Base-by-base conservation (phyloP, 257 asterid species). In the Penstemon davidsonii region DNA sequence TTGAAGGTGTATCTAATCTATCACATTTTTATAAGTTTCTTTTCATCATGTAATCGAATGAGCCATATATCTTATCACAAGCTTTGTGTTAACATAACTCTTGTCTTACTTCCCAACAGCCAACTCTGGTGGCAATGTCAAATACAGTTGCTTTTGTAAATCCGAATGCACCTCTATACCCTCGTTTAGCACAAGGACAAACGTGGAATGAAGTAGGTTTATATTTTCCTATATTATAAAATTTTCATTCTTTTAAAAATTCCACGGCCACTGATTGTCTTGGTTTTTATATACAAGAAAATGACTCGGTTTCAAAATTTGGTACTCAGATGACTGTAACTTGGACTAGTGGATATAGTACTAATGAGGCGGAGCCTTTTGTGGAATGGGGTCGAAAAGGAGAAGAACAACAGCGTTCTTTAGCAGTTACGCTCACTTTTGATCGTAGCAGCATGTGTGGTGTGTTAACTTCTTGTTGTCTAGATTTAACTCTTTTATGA, bases 301-400 rank as follows among this genome's bases (percentile, higher is more conserved):
- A 58, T 60, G n/a, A 70, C 40, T 46, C 10, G 66, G 67, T 64
- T 74, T 75, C 55, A 15, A 11, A 62, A 68, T 64, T 66, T 78
- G 69, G 45, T 72, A 10, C 63, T 60, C 86, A 93, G 99, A 94
- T 91, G 96, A 86, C 97, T 19, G 89, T 94, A 56, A 94, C 97
- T 33, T 94, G 99, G 99, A 94, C 99, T 5, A 94, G 99, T 66
- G 97, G 99, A 46, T 88, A 86, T 49, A 84, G 67, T 70, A 66
- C 81, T 67, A 75, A 66, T 60, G 85, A 50, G 68, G 92, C 97
- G 33, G 80, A 83, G 67, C 92, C 99, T 8, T 84, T 94, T 60
- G 88, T 94, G 43, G 85, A 88, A 70, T 94, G 99, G 99, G 96
- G 93, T 58, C 88, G 69, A 38, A 78, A 83, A 77, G 90, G 91